Evolutionary conservation across 2,329 filamentous ascomycete species (phyloP).

Genomic region (Phialocephala subalpina): DNA sequence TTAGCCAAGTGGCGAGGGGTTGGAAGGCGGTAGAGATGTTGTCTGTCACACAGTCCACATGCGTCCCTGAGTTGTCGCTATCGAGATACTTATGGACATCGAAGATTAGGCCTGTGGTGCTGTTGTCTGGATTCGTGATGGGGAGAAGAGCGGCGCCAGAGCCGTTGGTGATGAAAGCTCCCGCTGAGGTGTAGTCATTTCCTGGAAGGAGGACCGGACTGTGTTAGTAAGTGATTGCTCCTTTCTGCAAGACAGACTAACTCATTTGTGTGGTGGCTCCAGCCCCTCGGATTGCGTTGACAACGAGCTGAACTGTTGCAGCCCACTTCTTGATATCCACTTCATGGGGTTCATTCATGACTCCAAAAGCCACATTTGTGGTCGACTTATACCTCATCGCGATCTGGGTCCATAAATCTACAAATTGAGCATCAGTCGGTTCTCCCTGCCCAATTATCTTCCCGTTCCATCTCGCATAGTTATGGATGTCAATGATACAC

Average conservation of each 20-base stretch:
- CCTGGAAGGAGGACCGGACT: conserved; percentile 63
- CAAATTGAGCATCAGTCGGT: conserved; percentile 64
- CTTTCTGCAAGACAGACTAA: background rate
- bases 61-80: conserved; percentile 62
- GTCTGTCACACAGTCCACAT: conserved; percentile 59
- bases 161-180: conserved; percentile 55
- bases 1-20: conserved; percentile 54
- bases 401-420: conserved; percentile 63
- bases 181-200: conserved; percentile 62
- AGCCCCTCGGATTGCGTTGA: conserved; percentile 69
- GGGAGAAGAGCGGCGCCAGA: conserved; percentile 58
- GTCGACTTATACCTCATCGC: conserved; percentile 62
- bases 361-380: conserved; percentile 64
- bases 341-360: conserved; percentile 68
- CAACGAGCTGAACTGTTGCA: conserved; percentile 64
- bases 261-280: conserved; percentile 66
- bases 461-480: conserved; percentile 67
- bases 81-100: conserved; percentile 70
- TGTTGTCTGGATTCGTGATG: conserved; percentile 66
- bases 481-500: conserved; percentile 67
- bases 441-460: conserved; percentile 68
- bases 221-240: background rate
- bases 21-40: conserved; percentile 56
- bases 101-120: conserved; percentile 59
- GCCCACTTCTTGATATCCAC: conserved; percentile 61